Conservation (phyloP, 208 protist species). For the Leishmania tarentolae region DNA sequence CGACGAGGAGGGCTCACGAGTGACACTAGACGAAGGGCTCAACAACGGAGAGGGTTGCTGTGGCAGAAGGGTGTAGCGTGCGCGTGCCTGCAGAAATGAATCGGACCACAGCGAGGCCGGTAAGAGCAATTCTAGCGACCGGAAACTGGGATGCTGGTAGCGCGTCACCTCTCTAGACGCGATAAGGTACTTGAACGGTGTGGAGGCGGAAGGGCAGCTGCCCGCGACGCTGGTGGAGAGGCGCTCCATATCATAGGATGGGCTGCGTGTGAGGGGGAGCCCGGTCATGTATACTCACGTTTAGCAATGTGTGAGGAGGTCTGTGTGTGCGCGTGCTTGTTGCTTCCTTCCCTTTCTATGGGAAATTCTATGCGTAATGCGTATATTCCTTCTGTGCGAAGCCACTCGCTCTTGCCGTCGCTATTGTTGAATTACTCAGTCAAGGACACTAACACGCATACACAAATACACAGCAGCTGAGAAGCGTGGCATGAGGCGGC, state of each 20-base stretch:
- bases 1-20: not conserved
- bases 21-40: not conserved
- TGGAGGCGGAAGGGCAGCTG: not conserved
- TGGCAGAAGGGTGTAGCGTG: constrained; percentile 12
- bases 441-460: no score
- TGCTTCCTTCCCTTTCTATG: not conserved
- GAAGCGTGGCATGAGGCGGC: not conserved
- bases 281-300: not conserved
- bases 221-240: not conserved
- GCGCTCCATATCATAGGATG: not conserved
- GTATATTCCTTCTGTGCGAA: not conserved
- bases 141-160: constrained; percentile 19
- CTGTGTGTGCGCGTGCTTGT: not conserved
- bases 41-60: not conserved
- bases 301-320: not conserved
- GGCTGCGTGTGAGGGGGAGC: not conserved
- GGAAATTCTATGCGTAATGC: not conserved
- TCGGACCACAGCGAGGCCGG: constrained; percentile 31
- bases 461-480: no score
- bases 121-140: constrained; percentile 22
- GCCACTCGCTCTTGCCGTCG: not conserved
- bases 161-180: constrained; percentile 5
- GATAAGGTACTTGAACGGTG: not conserved
- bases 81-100: constrained; percentile 27
- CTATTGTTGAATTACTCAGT: not conserved